A percentile compares a stretch with the other conserved stretches of the same genome.
These are phyloP conservation scores for Ensete glaucum DNA, from an alignment of 176 grass and related monocot species.

Conservation along the genomic window DNA sequence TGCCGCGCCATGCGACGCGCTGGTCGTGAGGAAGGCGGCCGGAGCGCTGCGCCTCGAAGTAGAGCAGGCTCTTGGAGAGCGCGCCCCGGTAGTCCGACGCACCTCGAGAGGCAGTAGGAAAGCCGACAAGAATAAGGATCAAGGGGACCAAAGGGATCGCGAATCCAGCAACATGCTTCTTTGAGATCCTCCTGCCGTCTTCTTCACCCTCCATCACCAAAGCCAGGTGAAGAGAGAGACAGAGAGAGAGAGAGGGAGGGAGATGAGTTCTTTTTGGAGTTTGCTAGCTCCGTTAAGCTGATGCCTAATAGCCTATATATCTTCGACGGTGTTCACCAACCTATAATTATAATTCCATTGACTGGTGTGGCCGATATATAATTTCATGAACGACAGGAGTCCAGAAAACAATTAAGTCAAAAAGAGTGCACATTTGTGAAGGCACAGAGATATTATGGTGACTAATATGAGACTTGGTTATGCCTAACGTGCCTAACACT, in stretches of 20 bases:
- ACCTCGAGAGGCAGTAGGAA: not conserved
- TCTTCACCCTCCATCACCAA: not conserved
- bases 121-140: not conserved
- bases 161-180: not conserved
- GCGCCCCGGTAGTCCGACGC: slow-evolving; percentile 47
- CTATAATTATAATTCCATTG: too few species aligned
- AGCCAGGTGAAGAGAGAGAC: not conserved
- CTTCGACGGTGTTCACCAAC: too few species aligned
- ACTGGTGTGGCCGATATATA: not conserved
- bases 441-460: too few species aligned
- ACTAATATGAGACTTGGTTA: too few species aligned
- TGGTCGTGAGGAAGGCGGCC: slow-evolving; percentile 73
- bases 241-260: not conserved
- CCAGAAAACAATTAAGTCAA: too few species aligned
- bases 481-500: too few species aligned
- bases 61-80: slow-evolving; percentile 77
- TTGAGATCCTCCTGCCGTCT: not conserved
- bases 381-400: not conserved
- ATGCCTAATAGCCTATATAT: not conserved
- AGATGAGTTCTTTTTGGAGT: not conserved
- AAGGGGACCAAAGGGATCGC: not conserved
- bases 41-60: slow-evolving; percentile 94
- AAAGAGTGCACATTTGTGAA: too few species aligned
- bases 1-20: slow-evolving; percentile 68
- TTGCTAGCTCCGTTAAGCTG: not conserved